Base-by-base conservation (phyloP, 106 monocot species). In the Acorus calamus region DNA sequence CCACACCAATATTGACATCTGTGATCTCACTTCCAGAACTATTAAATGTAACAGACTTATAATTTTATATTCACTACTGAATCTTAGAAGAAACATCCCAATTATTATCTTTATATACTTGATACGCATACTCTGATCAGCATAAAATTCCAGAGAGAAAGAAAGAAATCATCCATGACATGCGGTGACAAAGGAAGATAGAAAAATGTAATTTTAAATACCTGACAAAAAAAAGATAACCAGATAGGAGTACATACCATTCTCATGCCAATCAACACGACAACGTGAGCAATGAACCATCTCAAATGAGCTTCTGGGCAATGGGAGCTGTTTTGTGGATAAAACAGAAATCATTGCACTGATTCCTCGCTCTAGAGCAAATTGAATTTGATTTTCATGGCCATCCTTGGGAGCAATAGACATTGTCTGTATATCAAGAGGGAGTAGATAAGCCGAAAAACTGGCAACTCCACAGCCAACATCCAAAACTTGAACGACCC, bases 241-340 rank as follows among this genome's bases (percentile, higher is more conserved):
- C 8, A 5, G 44, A 66, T 42, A 44, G 48, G 59, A 66, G 3
- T 72, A 14, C 7, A 74, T 92, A 98, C 98, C 98, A 77, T 92
- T 92, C 77, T 78, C 83, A 84, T 98, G 92, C 91, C 91, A 98
- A 79, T 98, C 92, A 50, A 98, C 98, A 74, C 98, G 91, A 44
- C 98, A 98, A 41, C 98, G 74, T 61, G 98, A 98, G 57, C 98
- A 98, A 67, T 98, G 98, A 65, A 98, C 98, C 98, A 98, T 88
- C 64, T 98, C 98, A 79, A 98, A 98, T 47, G 98, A 88, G 47
- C 71, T 64, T 52, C 47, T 73, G 49, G 87, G 91, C 56, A 81
- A 86, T 64, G 98, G 92, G 9, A 98, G 74, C 72, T 98, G 98
- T 47, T 85, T 81, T 62, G 92, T 98, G 50, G 92, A 71, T 63